phyloP scores from a whole-genome alignment of 2,329 filamentous ascomycete genomes.

The Grosmannia serpens region DNA sequence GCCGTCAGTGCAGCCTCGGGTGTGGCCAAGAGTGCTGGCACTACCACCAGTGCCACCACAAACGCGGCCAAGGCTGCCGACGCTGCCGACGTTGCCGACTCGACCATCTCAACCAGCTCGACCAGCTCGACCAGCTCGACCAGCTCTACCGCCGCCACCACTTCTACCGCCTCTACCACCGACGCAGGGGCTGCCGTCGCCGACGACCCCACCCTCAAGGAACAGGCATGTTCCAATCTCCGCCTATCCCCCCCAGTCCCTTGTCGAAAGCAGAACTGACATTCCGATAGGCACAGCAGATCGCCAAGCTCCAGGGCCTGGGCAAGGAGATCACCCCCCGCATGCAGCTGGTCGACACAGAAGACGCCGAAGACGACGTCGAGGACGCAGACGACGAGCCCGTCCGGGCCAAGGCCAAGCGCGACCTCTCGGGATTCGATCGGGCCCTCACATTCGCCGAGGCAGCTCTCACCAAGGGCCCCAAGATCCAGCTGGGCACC shows the following conservation, averaged over 20 bases:
- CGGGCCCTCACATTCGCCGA: constrained; percentile 33
- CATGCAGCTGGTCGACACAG: too few species aligned
- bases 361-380: constrained; percentile 6
- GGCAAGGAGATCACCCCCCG: constrained; percentile 37
- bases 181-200: constrained; percentile 8
- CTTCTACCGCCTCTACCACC: background rate
- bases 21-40: constrained; percentile 14
- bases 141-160: constrained; percentile 7
- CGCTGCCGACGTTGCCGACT: too few species aligned
- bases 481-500: constrained; percentile 37
- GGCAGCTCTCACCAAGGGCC: constrained; percentile 31
- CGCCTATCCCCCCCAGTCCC: too few species aligned
- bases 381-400: constrained; percentile 11
- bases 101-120: too few species aligned
- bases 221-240: constrained; percentile 28
- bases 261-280: too few species aligned
- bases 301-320: constrained; percentile 29
- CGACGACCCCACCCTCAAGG: constrained; percentile 21
- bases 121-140: too few species aligned
- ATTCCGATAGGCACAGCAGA: too few species aligned
- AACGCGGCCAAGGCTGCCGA: constrained; percentile 9
- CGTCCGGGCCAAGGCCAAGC: constrained; percentile 23
- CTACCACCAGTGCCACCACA: constrained; percentile 21
- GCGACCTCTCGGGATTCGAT: constrained; percentile 35
- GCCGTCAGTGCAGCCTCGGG: constrained; percentile 27